Evolutionary conservation across 768 basidiomycete species (phyloP), one percentile per base, ranked within the genome.

Genomic region (Xanthoconium stramineum): DNA sequence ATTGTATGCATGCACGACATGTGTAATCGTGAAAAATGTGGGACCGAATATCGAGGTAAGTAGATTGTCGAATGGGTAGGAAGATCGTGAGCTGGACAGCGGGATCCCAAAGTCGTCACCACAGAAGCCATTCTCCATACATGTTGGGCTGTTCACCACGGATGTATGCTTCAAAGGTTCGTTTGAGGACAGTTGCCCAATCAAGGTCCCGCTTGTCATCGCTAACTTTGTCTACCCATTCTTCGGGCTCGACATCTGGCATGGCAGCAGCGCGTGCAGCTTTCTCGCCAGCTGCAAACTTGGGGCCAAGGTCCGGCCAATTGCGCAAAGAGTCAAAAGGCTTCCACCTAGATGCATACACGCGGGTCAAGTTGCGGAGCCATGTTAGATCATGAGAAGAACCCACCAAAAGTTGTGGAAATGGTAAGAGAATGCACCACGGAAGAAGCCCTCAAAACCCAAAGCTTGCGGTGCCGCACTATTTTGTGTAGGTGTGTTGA

Each of bases 361-460:
- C 51, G 39, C 47, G 12, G 11, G 50, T 55, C 42, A 57, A 43
- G 20, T 20, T 37, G 45, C 10, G 5, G 7, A 19, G 15, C 15
- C 5, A 50, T 29, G 50, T 37, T 28, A 15, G 5, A 47, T 47
- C 40, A 39, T 9, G 14, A n/a, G 52, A 52, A 45, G 4, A 8
- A 68, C 83, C 52, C 52, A 90, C 93, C 93, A 94, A 73, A 83
- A 91, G 69, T 94, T 95, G 69, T 98, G 95, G 74, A 89, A 98
- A 71, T 98, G 94, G 71, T 98, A 98, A 2, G 91, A 94, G 69
- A 86, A 98, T 6, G 96, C 91, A 7, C 96, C 97, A 56, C 84
- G 85, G 81, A 95, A 99, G 80, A 98, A 99, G 11, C 93, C 94
- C 62, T 94, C 88, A 61, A 98, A 91, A 10, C 97, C 97, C 15